These are phyloP conservation scores for Yueomyces sp. DNA, from an alignment of 1,139 yeast species.

Conservation along the genomic window DNA sequence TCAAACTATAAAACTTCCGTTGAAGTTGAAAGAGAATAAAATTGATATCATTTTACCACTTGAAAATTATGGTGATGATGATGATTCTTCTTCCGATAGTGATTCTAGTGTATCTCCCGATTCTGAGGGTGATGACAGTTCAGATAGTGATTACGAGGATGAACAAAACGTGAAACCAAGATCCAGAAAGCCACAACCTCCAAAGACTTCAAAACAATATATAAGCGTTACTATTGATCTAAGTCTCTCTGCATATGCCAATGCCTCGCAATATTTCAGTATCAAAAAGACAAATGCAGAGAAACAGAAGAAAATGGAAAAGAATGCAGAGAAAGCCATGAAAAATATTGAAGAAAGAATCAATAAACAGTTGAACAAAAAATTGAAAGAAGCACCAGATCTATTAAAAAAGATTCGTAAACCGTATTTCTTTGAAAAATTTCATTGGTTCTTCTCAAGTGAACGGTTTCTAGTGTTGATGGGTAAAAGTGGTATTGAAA, in stretches of 20 bases:
- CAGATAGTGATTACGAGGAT: slow-evolving; percentile 4
- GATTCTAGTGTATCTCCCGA: slow-evolving; percentile 6
- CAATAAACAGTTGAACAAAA: slow-evolving; percentile 54
- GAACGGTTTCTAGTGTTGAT: slow-evolving; percentile 83
- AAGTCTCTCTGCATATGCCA: slow-evolving; percentile 69
- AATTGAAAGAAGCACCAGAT: slow-evolving; percentile 52
- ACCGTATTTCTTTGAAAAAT: slow-evolving; percentile 88
- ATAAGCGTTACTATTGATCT: slow-evolving; percentile 54
- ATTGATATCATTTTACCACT: slow-evolving; percentile 45
- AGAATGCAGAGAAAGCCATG: slow-evolving; percentile 66
- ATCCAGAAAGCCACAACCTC: slow-evolving; percentile 9
- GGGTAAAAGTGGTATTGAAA: slow-evolving; percentile 75
- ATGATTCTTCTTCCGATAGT: slow-evolving; percentile 2
- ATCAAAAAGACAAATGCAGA: slow-evolving; percentile 64
- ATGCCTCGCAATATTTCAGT: slow-evolving; percentile 78
- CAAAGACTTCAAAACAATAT: slow-evolving; percentile 9
- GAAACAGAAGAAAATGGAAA: slow-evolving; percentile 71
- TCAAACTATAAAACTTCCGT: slow-evolving; percentile 46
- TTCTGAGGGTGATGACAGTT: slow-evolving; percentile 6
- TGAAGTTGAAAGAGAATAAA: slow-evolving; percentile 58
- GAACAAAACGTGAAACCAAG: neutral
- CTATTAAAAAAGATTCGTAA: slow-evolving; percentile 53
- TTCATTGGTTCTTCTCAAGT: slow-evolving; percentile 79
- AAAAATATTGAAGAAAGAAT: slow-evolving; percentile 78
- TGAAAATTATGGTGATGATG: slow-evolving; percentile 13